Conservation (phyloP, 345 rosid species). For the Eucalyptus polyanthemos region DNA sequence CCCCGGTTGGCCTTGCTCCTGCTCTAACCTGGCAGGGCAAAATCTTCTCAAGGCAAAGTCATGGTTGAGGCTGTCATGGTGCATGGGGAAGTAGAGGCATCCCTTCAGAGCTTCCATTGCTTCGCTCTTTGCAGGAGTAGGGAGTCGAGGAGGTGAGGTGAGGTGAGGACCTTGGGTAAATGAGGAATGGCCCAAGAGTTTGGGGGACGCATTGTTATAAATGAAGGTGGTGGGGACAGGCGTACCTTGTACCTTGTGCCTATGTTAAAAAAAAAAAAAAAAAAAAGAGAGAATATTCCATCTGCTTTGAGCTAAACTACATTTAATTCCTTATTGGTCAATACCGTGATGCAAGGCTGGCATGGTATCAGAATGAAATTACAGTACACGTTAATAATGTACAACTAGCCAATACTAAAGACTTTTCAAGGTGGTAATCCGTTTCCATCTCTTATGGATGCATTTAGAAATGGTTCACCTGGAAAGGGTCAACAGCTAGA, state of each 20-base stretch:
- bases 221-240: not conserved
- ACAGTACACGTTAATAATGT: not conserved
- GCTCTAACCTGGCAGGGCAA: conserved; percentile 47
- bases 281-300: not conserved
- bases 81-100: conserved; percentile 14
- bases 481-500: not conserved
- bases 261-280: not conserved
- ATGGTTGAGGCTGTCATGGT: conserved; percentile 20
- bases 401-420: not conserved
- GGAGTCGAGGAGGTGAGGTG: not conserved
- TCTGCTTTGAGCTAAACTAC: not conserved
- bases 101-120: conserved; percentile 26
- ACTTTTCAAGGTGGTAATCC: not conserved
- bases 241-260: not conserved
- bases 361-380: not conserved
- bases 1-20: conserved; percentile 9
- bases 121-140: not conserved
- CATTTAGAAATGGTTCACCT: not conserved
- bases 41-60: conserved; percentile 53
- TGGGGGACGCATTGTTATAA: not conserved
- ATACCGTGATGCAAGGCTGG: not conserved
- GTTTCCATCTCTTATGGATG: not conserved
- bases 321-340: not conserved
- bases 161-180: not conserved
- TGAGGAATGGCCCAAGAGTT: not conserved